Base-by-base conservation (phyloP, 1,284 basidiomycete genomes). In the Ceratobasidium sp. region DNA sequence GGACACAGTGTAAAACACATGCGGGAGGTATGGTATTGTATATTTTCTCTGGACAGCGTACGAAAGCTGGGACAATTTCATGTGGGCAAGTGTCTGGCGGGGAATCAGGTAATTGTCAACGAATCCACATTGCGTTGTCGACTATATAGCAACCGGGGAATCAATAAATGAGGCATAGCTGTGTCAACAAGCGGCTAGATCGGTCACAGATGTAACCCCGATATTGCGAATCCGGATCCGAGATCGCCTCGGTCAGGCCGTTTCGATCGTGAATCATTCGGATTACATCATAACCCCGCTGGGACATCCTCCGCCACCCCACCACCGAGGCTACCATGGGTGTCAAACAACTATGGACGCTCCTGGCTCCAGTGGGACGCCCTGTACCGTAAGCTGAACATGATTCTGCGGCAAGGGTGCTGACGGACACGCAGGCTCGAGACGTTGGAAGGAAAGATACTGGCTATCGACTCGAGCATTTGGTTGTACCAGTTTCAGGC, bases 401-500 rank as follows among this genome's bases (percentile, higher is more conserved):
- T n/a, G n/a, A n/a, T n/a, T n/a, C n/a, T n/a, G n/a, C n/a, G n/a
- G n/a, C n/a, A n/a, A n/a, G n/a, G n/a, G n/a, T n/a, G n/a, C n/a
- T n/a, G n/a, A n/a, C n/a, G n/a, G n/a, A n/a, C n/a, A n/a, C n/a
- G 25, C 47, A 95, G 93, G 77, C 83, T 97, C 67, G 95, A 98
- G 80, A 94, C 91, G 0, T 85, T 96, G 78, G 94, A 95, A 76
- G 93, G 93, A 29, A 95, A 94, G 77, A 82, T 87, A 3, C 86
- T 98, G 80, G 95, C 95, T 0, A 98, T 99, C 73, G 97, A 99
- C 80, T 98, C 95, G 2, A 98, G 94, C 73, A 98, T 99, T 74
- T 99, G 97, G 97, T 90, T 99, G 71, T 99, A 99, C 76, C 91
- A 98, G 80, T 98, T 98, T 76, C 95, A 97, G 80, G 96, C 96